Base-by-base conservation (phyloP, 306 rosid genomes). In the Lupinus albus region DNA sequence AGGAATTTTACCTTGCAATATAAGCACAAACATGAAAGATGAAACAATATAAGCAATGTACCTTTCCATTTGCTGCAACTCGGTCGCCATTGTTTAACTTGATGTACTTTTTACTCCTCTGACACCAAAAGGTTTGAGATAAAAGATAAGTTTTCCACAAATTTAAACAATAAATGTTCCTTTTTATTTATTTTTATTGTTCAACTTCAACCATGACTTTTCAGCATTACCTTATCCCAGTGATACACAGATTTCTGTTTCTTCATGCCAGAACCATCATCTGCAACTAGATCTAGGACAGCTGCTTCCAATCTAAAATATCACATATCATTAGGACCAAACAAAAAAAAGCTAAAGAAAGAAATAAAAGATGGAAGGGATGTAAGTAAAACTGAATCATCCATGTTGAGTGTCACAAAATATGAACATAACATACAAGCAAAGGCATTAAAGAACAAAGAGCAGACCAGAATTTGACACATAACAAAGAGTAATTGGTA, bases 31-130 rank as follows among this genome's bases (percentile, higher is more conserved):
- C 53, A 28, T 12, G 61, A 14, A 60, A 38, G 1, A 52, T 13
- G 15, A 48, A 50, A 39, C 55, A 17, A 66, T n/a, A 67, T 28
- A 46, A 41, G 61, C 11, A 70, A 11, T 12, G 36, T 84, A 92
- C 96, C 95, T 92, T 92, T 80, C 98, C 98, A 73, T 84, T 92
- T 58, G 98, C 96, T 58, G 89, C 84, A 77, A 92, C 89, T 6
- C 91, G 95, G 6, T 92, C 98, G 1, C 93, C 91, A 55, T 79
- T 84, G 73, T 87, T 92, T 74, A 92, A 77, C 81, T 92, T 92
- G 81, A 92, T 78, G 78, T 81, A 89, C 79, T 92, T 92, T 74
- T 92, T 92, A 81, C 95, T 54, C 70, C 88, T 86, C 98, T 92
- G 96, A 70, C 60, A 81, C 50, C 76, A 84, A 74, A 61, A 49